Evolutionary conservation across 1,284 basidiomycete genomes (phyloP), one percentile per base, ranked within the genome.

Genomic region (Trichosporon sp.): DNA sequence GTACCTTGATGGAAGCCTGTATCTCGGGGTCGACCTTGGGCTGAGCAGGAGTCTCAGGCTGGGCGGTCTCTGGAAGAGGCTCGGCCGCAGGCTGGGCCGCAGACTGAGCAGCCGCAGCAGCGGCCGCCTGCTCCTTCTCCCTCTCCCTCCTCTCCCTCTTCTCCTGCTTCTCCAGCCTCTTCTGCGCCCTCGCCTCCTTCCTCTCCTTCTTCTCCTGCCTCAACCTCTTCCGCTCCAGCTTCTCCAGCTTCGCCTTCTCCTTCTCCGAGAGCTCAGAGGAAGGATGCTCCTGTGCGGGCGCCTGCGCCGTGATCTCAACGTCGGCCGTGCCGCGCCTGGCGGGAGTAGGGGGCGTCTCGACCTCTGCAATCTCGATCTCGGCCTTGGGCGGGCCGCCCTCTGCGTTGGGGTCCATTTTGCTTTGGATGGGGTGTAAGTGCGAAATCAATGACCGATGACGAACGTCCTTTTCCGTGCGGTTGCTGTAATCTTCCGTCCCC

Each of bases 401-500:
- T 21, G 79, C 75, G 73, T 80, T 81, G 3, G 82, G 78, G 70
- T 84, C 83, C 81, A 84, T 84, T 26, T 35, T 48, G 65, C 6
- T 19, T 43, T 16, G 31, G 32, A 66, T 64, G 19, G 35, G 16
- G 19, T 56, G 54, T 67, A 71, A 38, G 66, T 35, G 35, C 11
- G 43, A 38, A 65, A 19, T 64, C 61, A 51, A 37, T 7, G 14
- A 48, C 26, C 59, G 48, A 70, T 61, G 32, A 59, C 68, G 37
- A 31, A 38, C 37, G 65, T 31, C 65, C 37, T 66, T 66, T 48
- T 66, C 43, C 21, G 43, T 5, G 26, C 26, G 26, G 26, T 11
- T 2, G 31, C 35, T 35, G 59, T 63, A 35, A 63, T 54, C 51
- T 54, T 54, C 51, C 51, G 51, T 8, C 26, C 26, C 26, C 26